phyloP scores from a whole-genome alignment of 1,284 basidiomycete genomes.

The Sporisorium exsertum region DNA sequence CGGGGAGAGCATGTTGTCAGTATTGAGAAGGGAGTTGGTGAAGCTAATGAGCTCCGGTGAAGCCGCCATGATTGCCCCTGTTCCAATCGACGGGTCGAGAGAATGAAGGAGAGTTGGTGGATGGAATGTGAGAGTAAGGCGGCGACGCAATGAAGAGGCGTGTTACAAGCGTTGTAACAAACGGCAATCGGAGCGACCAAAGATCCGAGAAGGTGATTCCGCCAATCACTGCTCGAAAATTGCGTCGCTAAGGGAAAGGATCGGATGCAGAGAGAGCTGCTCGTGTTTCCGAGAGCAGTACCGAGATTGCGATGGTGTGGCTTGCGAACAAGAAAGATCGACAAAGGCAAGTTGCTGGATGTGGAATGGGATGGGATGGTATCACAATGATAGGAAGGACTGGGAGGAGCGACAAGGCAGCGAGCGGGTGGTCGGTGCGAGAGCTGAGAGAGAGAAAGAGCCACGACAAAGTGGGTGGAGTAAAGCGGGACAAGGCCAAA shows the following conservation, averaged over 20 bases:
- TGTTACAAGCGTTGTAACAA: not conserved
- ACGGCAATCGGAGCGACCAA: not conserved
- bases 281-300: not conserved
- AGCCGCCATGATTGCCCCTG: slow-evolving; percentile 40
- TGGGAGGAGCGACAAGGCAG: slow-evolving; percentile 6
- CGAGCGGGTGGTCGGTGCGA: slow-evolving; percentile 42
- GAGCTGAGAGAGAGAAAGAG: slow-evolving; percentile 5
- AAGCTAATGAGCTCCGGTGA: slow-evolving; percentile 52
- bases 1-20: slow-evolving; percentile 55
- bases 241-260: not conserved
- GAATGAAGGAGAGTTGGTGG: not conserved
- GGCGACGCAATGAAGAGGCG: not conserved
- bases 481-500: slow-evolving; percentile 4
- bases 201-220: not conserved
- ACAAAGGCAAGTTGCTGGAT: not conserved
- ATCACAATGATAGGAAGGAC: slow-evolving; percentile 5
- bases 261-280: not conserved
- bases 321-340: not conserved
- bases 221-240: not conserved
- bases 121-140: not conserved
- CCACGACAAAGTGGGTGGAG: slow-evolving; percentile 5
- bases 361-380: slow-evolving; percentile 1
- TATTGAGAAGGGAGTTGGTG: slow-evolving; percentile 53
- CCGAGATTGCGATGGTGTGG: not conserved
- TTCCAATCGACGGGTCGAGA: slow-evolving; percentile 3